Evolutionary conservation across 768 basidiomycete species (phyloP).

Genomic region (Agaricus blazei): DNA sequence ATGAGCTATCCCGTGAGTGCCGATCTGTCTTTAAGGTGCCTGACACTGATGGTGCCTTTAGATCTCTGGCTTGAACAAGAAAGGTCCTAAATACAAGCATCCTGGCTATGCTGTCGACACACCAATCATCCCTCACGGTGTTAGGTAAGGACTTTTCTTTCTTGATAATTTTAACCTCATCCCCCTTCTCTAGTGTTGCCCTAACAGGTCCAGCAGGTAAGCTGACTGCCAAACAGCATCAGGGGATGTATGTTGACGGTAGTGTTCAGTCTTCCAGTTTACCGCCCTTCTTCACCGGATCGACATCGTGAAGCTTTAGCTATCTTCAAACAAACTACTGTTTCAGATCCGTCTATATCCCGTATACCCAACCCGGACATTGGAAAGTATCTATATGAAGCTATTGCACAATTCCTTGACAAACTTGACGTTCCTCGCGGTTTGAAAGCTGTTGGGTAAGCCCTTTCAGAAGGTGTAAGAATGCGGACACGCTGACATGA

Average conservation of each 20-base stretch:
- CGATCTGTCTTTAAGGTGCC: not conserved
- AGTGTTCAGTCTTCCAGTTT: conserved; percentile 75
- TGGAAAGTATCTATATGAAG: conserved; percentile 75
- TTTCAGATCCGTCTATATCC: conserved; percentile 64
- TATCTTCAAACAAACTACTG: conserved; percentile 66
- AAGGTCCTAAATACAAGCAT: conserved; percentile 87
- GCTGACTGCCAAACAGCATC: conserved; percentile 6
- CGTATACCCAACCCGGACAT: conserved; percentile 77
- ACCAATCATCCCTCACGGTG: conserved; percentile 92
- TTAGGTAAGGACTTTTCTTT: conserved; percentile 42
- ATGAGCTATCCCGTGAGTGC: conserved; percentile 76
- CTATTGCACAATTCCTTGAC: conserved; percentile 86
- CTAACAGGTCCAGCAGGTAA: conserved; percentile 81
- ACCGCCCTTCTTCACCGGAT: conserved; percentile 88
- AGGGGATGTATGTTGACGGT: not conserved
- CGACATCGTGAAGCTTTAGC: conserved; percentile 87
- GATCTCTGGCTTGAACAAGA: conserved; percentile 95
- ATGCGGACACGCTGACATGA: not conserved
- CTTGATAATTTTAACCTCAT: not conserved
- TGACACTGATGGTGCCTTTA: conserved; percentile 20
- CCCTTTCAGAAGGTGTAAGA: not conserved
- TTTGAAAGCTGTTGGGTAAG: conserved; percentile 69
- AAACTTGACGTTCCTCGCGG: conserved; percentile 82
- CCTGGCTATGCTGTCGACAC: conserved; percentile 81
- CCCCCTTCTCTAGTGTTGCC: conserved; percentile 52